Conservation (phyloP, 1,284 basidiomycete genomes). For the Stereum hirsutum region DNA sequence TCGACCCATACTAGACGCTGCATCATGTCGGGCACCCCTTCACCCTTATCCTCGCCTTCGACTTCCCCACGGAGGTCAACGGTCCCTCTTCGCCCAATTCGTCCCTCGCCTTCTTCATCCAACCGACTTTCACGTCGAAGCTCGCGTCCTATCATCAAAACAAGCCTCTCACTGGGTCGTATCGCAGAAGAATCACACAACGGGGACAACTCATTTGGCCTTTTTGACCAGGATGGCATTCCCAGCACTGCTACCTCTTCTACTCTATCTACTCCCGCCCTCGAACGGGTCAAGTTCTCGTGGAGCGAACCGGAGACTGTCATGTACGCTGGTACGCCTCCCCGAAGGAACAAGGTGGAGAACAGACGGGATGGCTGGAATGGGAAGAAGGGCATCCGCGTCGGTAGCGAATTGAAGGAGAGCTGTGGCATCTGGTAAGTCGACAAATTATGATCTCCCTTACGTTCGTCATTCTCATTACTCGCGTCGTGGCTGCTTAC, state of each 20-base stretch:
- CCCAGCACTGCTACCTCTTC: neutral
- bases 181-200: constrained; percentile 8
- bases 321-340: neutral
- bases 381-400: constrained; percentile 10
- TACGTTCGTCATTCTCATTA: constrained; percentile 1
- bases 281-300: constrained; percentile 1
- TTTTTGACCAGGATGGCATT: constrained; percentile 1
- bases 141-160: constrained; percentile 7
- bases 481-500: neutral
- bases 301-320: neutral
- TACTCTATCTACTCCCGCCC: neutral
- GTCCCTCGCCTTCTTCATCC: neutral
- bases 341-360: neutral
- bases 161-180: constrained; percentile 10
- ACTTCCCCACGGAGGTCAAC: neutral
- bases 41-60: neutral
- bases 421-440: constrained; percentile 13
- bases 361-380: constrained; percentile 9
- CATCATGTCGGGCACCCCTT: neutral
- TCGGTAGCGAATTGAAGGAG: constrained; percentile 9
- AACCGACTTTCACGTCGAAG: constrained; percentile 8
- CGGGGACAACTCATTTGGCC: no score
- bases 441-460: neutral
- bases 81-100: neutral
- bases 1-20: neutral